A percentile compares a stretch with the other conserved stretches of the same genome.
Conservation (phyloP, 768 basidiomycete species). For the Dentipellis fragilis region DNA sequence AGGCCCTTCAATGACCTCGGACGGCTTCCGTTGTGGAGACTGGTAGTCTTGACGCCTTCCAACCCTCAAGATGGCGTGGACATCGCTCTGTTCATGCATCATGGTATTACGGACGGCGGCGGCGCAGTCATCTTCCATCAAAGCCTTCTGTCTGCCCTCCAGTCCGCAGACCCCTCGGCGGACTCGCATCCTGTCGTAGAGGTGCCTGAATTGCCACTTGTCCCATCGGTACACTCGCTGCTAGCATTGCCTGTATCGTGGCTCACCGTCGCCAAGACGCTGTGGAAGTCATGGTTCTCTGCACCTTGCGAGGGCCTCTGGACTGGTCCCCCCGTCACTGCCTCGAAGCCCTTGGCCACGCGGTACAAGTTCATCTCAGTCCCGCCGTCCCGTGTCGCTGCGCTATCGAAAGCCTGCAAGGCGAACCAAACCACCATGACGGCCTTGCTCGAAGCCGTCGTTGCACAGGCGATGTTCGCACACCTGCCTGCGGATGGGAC, state of each 20-base stretch:
- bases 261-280: neutral
- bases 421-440: neutral
- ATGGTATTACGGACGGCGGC: conserved; percentile 1
- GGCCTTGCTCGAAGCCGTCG: neutral
- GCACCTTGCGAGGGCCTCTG: neutral
- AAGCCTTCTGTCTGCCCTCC: neutral
- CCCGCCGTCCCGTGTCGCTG: neutral
- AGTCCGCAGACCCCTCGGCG: neutral
- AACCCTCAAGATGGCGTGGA: neutral
- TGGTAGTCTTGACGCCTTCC: neutral
- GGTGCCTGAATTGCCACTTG: neutral
- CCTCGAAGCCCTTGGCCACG: neutral
- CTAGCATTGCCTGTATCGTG: neutral
- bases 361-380: neutral
- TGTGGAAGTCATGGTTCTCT: neutral
- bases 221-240: neutral
- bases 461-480: neutral
- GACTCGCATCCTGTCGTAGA: neutral
- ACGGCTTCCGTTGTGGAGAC: neutral
- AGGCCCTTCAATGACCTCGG: neutral
- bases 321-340: neutral
- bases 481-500: neutral
- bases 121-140: neutral
- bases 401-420: neutral
- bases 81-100: neutral